Base-by-base conservation (phyloP, 2,329 filamentous ascomycete genomes). In the Acephala macrosclerotiorum region DNA sequence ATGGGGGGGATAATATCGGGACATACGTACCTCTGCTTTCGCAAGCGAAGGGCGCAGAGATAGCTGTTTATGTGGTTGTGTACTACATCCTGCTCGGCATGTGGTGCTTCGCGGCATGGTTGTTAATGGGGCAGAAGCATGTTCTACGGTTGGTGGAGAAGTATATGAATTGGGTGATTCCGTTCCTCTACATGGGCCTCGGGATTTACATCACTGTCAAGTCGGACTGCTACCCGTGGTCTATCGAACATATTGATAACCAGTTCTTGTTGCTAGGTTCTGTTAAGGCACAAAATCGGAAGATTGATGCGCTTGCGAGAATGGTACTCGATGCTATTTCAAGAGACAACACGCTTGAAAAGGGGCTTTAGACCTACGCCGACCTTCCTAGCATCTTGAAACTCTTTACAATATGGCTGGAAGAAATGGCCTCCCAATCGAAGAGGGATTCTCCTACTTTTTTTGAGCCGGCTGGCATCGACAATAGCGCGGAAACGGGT, bases 1-100 rank as follows among this genome's bases (percentile, higher is more conserved):
- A 78, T 61, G 76, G 76, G 29, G 76, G 74, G 12, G 77, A 79
- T 69, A 79, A 79, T 45, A 77, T 79, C 57, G 72, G 77, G 42
- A 77, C 74, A 1, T 79, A 78, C 61, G 72, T 79, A 8, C 76
- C 76, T 11, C 70, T 78, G 1, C 77, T 79, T 58, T 75, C 76
- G 3, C 76, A 79, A 63, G 72, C 72, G 7, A 64, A 73, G 22
- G 72, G 74, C 2, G 70, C 71, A 14, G 76, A 77, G 40, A 75
- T 79, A n/a, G 76, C 74, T 6, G 71, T 79, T 12, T 79, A 77
- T 62, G 69, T 76, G 9, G 70, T 77, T 8, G 69, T 74, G 1
- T 78, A 75, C 61, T 78, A 78, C 67, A 71, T 77, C 45, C 61
- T 77, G 29, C 72, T 79, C 9, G 76, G 75, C 0, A 36, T 76